These are phyloP conservation scores for Eimeria acervulina DNA, from an alignment of 169 alveolate genomes.

Conservation along the genomic window DNA sequence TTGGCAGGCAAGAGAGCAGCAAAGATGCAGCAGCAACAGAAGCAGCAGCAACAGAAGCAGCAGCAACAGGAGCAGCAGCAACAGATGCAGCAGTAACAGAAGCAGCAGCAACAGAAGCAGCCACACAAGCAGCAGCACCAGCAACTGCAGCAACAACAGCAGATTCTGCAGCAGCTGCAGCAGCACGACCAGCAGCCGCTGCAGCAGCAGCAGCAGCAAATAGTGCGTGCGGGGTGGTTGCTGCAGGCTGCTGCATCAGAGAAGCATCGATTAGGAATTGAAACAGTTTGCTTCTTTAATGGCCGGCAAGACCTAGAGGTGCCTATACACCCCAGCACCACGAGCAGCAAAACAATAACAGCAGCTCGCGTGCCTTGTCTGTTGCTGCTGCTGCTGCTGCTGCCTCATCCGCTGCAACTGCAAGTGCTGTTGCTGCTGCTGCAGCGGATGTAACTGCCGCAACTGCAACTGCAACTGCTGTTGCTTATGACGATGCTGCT, in stretches of 20 bases:
- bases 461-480: neutral
- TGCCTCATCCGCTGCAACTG: neutral
- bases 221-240: neutral
- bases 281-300: neutral
- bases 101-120: slow-evolving; percentile 25
- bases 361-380: neutral
- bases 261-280: neutral
- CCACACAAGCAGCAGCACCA: neutral
- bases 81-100: neutral
- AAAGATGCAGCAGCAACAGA: neutral
- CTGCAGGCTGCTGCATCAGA: neutral
- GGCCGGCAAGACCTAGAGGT: slow-evolving; percentile 1
- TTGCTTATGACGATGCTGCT: neutral
- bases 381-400: slow-evolving; percentile 6
- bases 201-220: slow-evolving; percentile 23
- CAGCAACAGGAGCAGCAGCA: neutral
- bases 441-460: slow-evolving; percentile 30
- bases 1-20: slow-evolving; percentile 1
- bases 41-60: slow-evolving; percentile 12
- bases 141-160: neutral
- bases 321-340: neutral
- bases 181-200: neutral
- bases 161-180: slow-evolving; percentile 12
- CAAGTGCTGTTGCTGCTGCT: neutral
- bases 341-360: too few species aligned